Evolutionary conservation across 768 basidiomycete species (phyloP).

Genomic region (Termitomyces titanicus): DNA sequence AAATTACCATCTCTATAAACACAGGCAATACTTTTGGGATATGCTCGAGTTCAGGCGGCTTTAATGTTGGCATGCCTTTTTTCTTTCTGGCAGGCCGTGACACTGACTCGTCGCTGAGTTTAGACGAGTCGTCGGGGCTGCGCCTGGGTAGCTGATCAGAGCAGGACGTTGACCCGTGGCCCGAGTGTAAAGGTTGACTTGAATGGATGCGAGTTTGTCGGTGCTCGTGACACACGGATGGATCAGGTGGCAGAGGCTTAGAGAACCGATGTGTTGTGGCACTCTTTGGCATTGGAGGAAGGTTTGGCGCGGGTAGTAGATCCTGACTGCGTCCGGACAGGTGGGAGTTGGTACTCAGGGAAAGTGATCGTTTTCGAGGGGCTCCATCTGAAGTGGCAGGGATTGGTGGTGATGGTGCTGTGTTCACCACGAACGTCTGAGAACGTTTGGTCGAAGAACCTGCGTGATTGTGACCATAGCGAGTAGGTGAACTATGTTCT

Average conservation of each 20-base stretch:
- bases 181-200: background rate
- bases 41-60: conserved; percentile 73
- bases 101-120: background rate
- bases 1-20: conserved; percentile 83
- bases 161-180: background rate
- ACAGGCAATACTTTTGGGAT: conserved; percentile 84
- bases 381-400: conserved; percentile 13
- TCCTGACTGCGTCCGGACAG: conserved; percentile 27
- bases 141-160: background rate
- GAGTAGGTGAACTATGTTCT: conserved; percentile 16
- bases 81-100: conserved; percentile 24
- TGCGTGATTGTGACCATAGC: conserved; percentile 3
- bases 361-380: conserved; percentile 34
- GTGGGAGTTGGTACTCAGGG: conserved; percentile 44
- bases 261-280: conserved; percentile 14
- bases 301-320: conserved; percentile 35
- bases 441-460: conserved; percentile 11
- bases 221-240: conserved; percentile 20
- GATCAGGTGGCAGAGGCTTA: conserved; percentile 40
- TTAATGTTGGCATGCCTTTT: conserved; percentile 41
- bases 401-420: background rate
- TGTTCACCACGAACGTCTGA: conserved; percentile 9
- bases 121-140: background rate
- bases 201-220: conserved; percentile 14
- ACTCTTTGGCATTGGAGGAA: conserved; percentile 35